Evolutionary conservation across 2,329 filamentous ascomycete genomes (phyloP).

Genomic region (Torrubiellomyces zombiae): DNA sequence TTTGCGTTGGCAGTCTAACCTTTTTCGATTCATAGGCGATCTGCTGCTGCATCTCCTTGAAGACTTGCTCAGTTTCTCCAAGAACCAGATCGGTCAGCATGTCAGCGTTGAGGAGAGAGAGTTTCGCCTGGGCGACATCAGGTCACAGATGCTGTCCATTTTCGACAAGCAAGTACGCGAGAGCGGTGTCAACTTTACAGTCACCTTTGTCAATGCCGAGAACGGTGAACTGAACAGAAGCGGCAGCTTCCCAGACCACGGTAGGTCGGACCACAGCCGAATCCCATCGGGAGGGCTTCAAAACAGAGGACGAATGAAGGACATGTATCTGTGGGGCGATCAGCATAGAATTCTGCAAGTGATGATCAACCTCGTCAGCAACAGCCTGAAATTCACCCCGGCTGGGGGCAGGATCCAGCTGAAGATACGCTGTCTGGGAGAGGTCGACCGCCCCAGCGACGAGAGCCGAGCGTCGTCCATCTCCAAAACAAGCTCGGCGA

Average conservation of each 20-base stretch:
- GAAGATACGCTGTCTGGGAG: slow-evolving; percentile 56
- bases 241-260: no score
- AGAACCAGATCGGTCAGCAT: slow-evolving; percentile 83
- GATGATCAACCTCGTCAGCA: slow-evolving; percentile 85
- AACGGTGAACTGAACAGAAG: slow-evolving; percentile 11
- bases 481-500: slow-evolving; percentile 24
- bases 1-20: no score
- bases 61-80: slow-evolving; percentile 81
- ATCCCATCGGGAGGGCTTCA: slow-evolving; percentile 43
- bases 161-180: slow-evolving; percentile 84
- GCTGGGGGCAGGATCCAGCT: slow-evolving; percentile 58
- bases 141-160: slow-evolving; percentile 66
- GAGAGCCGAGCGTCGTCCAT: slow-evolving; percentile 36
- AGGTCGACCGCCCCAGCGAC: slow-evolving; percentile 27
- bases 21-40: slow-evolving; percentile 32
- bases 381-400: slow-evolving; percentile 82
- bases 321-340: slow-evolving; percentile 86
- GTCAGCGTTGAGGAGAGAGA: slow-evolving; percentile 70
- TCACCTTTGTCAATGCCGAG: slow-evolving; percentile 42
- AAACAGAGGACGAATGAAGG: slow-evolving; percentile 53
- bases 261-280: slow-evolving; percentile 15
- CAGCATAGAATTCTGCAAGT: slow-evolving; percentile 81
- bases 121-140: slow-evolving; percentile 70
- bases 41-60: slow-evolving; percentile 72
- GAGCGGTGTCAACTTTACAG: slow-evolving; percentile 54